These are phyloP conservation scores for Pichia sp. DNA, from an alignment of 1,139 yeast species.

Conservation along the genomic window DNA sequence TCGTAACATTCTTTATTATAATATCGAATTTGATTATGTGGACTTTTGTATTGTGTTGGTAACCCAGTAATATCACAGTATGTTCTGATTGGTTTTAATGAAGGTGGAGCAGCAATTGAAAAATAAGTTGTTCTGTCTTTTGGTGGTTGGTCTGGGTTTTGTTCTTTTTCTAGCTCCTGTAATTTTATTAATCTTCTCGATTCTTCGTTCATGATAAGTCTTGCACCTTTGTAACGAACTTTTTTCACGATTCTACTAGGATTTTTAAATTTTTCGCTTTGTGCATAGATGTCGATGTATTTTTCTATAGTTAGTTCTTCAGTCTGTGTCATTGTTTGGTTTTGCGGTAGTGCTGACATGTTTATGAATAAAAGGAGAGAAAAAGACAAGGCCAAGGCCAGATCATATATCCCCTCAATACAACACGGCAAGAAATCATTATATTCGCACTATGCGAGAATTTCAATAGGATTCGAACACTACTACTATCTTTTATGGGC, in stretches of 20 bases:
- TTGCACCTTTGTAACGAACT: constrained; percentile 67
- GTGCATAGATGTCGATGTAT: constrained; percentile 40
- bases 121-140: constrained; percentile 51
- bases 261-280: constrained; percentile 50
- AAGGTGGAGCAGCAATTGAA: constrained; percentile 80
- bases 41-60: constrained; percentile 69
- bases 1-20: constrained; percentile 81
- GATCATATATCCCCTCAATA: too few relatives aligned
- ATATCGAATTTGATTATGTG: constrained; percentile 70
- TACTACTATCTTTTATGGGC: too few relatives aligned
- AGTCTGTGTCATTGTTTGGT: background rate
- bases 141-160: constrained; percentile 18
- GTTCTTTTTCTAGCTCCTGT: constrained; percentile 23
- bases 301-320: constrained; percentile 10
- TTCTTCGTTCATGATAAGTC: constrained; percentile 77
- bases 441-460: too few relatives aligned
- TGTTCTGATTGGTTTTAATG: constrained; percentile 69
- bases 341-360: too few relatives aligned
- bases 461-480: too few relatives aligned
- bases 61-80: constrained; percentile 95
- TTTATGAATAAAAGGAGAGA: too few relatives aligned
- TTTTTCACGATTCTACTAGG: constrained; percentile 45
- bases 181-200: constrained; percentile 47
- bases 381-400: too few relatives aligned
- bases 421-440: too few relatives aligned